phyloP scores from a whole-genome alignment of 176 grass and related monocot genomes.

The Elymus sibiricus region DNA sequence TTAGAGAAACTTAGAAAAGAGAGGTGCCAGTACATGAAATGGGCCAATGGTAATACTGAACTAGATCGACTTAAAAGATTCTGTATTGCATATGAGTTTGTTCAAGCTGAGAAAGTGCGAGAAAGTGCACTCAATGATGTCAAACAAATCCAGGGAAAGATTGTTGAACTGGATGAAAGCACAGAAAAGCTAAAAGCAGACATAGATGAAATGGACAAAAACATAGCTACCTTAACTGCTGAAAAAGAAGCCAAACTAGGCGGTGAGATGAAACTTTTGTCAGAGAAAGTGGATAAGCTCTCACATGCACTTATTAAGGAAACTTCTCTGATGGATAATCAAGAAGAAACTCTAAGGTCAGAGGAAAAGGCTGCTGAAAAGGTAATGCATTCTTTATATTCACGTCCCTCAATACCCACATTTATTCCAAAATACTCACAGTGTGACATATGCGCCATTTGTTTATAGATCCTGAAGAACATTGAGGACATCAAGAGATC shows the following conservation, averaged over 20 bases:
- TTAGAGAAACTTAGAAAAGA: conserved; percentile 97
- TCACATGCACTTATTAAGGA: conserved; percentile 86
- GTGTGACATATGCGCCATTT: neutral
- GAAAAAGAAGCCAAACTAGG: conserved; percentile 80
- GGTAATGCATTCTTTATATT: conserved; percentile 40
- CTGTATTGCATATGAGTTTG: conserved; percentile 84
- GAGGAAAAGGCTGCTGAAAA: conserved; percentile 65
- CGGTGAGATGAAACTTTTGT: conserved; percentile 72
- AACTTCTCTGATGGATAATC: conserved; percentile 81
- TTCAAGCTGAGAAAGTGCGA: conserved; percentile 70
- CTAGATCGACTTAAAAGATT: conserved; percentile 84
- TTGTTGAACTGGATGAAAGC: conserved; percentile 63
- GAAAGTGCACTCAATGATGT: conserved; percentile 66
- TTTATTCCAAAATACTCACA: conserved; percentile 23
- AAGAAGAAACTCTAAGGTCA: conserved; percentile 68
- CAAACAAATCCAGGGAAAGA: conserved; percentile 49
- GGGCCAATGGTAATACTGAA: conserved; percentile 87
- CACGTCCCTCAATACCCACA: neutral
- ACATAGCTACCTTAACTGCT: conserved; percentile 55
- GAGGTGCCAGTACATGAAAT: conserved; percentile 86
- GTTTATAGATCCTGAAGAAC: conserved; percentile 59
- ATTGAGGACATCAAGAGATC: conserved; percentile 85
- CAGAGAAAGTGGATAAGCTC: conserved; percentile 67
- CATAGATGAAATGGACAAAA: conserved; percentile 78
- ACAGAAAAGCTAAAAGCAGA: conserved; percentile 60